Evolutionary conservation across 148 eudicot genomes (phyloP).

Genomic region (Beta vulgaris): DNA sequence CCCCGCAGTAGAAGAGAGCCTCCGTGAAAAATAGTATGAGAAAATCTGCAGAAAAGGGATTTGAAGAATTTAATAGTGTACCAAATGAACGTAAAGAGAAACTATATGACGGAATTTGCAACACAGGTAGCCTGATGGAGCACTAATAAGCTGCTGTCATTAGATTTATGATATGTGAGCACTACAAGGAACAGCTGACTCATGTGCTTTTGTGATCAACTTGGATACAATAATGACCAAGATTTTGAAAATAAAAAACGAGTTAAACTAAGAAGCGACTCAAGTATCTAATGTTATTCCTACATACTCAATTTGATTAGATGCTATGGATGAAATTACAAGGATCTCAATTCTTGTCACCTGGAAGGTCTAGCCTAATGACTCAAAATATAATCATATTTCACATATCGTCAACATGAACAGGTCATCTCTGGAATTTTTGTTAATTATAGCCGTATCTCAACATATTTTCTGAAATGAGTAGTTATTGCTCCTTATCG

Average conservation of each 20-base stretch:
- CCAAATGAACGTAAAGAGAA: neutral
- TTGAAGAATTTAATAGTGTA: neutral
- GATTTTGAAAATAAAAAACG: neutral
- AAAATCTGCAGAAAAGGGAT: slow-evolving; percentile 61
- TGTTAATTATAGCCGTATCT: neutral
- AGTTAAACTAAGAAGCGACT: neutral
- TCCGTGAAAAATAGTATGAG: slow-evolving; percentile 94
- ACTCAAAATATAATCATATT: neutral
- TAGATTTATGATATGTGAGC: neutral
- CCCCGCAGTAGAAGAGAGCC: slow-evolving; percentile 89
- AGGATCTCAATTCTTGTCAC: neutral
- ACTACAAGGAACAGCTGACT: neutral
- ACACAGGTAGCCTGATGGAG: neutral
- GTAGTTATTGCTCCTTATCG: neutral
- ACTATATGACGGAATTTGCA: neutral
- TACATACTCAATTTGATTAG: neutral
- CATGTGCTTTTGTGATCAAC: neutral
- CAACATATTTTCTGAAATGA: neutral
- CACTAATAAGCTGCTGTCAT: neutral
- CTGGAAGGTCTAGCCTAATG: neutral
- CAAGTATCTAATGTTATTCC: neutral
- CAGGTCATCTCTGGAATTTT: neutral
- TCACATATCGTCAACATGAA: neutral
- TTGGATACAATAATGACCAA: neutral
- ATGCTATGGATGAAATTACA: neutral